Base-by-base conservation (phyloP, 2,329 filamentous ascomycete species). In the Sphaerulina vaccinii region DNA sequence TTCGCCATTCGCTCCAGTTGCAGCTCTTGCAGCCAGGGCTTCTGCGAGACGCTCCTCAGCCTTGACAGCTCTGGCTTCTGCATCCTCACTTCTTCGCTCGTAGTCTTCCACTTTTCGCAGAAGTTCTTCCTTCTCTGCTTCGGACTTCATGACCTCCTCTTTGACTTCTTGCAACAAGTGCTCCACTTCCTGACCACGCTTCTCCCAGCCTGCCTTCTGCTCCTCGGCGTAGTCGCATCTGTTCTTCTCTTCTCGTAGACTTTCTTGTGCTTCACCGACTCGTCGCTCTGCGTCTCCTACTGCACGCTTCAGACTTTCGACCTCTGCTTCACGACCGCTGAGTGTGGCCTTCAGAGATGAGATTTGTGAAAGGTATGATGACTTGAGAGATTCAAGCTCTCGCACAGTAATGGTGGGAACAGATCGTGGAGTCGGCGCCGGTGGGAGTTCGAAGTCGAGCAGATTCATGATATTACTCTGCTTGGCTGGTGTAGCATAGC, bases 301-400 rank as follows among this genome's bases (percentile, higher is more conserved):
- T 0, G 93, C 90, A 37, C 87, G 84, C 69, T 96, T 96, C 52
- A 97, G 79, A 27, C 87, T 92, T 44, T 85, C 79, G 29, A 93
- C 89, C 69, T 97, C 91, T 5, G 92, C 92, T 68, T 97, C 92
- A 65, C 93, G 95, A 42, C 93, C 93, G 63, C 86, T 91, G 8
- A 99, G 77, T 8, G 89, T 92, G 2, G 93, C 93, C 66, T 89
- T 93, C 15, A 99, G 81, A n/a, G 88, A 90, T 56, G 90, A 95
- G 54, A 99, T 95, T 68, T 97, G 89, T 0, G 91, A 95, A 45
- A 95, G 79, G 63, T 95, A 95, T 19, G 81, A 82, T 0, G 91
- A 96, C 70, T 97, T 97, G 54, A 97, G 78, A 11, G 87, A 88
- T 68, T 99, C 93, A 2, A 97, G 78, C 72, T 99, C 93, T 27